Evolutionary conservation across 148 eudicot genomes (phyloP).

Genomic region (Arbutus unedo): DNA sequence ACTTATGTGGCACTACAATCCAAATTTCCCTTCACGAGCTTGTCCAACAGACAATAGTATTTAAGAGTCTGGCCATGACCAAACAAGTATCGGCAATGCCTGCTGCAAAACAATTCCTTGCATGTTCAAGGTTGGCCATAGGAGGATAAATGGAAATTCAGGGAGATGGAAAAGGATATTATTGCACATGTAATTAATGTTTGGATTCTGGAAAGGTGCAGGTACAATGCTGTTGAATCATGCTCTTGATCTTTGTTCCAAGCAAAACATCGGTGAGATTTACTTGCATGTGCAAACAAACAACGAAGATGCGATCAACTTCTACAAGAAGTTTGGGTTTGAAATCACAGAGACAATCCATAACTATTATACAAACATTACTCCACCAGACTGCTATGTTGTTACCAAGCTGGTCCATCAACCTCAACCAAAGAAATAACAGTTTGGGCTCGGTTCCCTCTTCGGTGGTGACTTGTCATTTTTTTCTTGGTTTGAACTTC

Average conservation of each 20-base stretch:
- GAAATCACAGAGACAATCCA: constrained; percentile 85
- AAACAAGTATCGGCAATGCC: not conserved
- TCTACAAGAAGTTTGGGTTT: constrained; percentile 90
- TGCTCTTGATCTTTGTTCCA: constrained; percentile 65
- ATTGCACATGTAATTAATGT: not conserved
- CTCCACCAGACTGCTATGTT: constrained; percentile 86
- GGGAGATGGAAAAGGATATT: not conserved
- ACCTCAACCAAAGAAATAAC: constrained; percentile 42
- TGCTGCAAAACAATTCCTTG: not conserved
- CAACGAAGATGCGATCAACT: constrained; percentile 86
- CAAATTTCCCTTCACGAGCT: not conserved
- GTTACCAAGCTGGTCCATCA: constrained; percentile 57
- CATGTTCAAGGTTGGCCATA: too few relatives aligned
- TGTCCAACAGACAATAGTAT: not conserved
- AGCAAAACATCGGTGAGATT: constrained; percentile 73
- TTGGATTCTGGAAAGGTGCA: constrained; percentile 25
- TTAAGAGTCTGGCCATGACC: not conserved
- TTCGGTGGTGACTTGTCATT: not conserved
- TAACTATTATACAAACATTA: constrained; percentile 76
- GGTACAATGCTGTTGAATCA: constrained; percentile 79
- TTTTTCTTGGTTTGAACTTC: not conserved
- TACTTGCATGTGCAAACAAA: constrained; percentile 96
- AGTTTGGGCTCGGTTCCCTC: not conserved
- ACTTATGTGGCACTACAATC: not conserved
- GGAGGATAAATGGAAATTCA: too few relatives aligned